Conservation (phyloP, 1,284 basidiomycete species). For the Coriolopsis trogii region DNA sequence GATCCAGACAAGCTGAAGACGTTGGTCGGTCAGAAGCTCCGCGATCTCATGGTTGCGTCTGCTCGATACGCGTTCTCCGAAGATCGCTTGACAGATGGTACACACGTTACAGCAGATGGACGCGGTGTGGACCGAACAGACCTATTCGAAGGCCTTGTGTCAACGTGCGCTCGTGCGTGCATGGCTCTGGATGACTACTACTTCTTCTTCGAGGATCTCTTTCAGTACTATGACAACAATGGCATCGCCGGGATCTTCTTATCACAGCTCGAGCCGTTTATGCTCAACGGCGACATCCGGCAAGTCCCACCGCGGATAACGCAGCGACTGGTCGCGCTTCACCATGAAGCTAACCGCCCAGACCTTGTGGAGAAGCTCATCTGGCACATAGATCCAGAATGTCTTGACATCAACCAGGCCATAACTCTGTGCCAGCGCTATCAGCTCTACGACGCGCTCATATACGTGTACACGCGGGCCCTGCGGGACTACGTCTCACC, state of each 20-base stretch:
- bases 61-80: slow-evolving; percentile 92
- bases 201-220: slow-evolving; percentile 92
- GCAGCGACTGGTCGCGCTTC: slow-evolving; percentile 81
- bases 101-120: slow-evolving; percentile 81
- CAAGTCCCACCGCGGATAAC: slow-evolving; percentile 86
- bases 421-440: slow-evolving; percentile 85
- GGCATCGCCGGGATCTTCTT: slow-evolving; percentile 92
- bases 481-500: slow-evolving; percentile 90
- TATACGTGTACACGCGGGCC: slow-evolving; percentile 91
- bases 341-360: slow-evolving; percentile 73
- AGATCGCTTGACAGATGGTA: slow-evolving; percentile 89
- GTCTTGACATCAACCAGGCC: slow-evolving; percentile 93
- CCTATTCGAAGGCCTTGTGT: slow-evolving; percentile 88
- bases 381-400: slow-evolving; percentile 93
- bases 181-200: slow-evolving; percentile 80
- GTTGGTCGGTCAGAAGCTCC: slow-evolving; percentile 78
- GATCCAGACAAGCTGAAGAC: slow-evolving; percentile 57
- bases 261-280: slow-evolving; percentile 80
- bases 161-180: slow-evolving; percentile 82
- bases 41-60: slow-evolving; percentile 87
- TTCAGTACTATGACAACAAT: slow-evolving; percentile 84
- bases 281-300: slow-evolving; percentile 75
- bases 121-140: slow-evolving; percentile 91
- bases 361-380: slow-evolving; percentile 88
- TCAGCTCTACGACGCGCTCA: slow-evolving; percentile 90